phyloP scores from a whole-genome alignment of 2,329 filamentous ascomycete species.

The Aspergillus caelatus region DNA sequence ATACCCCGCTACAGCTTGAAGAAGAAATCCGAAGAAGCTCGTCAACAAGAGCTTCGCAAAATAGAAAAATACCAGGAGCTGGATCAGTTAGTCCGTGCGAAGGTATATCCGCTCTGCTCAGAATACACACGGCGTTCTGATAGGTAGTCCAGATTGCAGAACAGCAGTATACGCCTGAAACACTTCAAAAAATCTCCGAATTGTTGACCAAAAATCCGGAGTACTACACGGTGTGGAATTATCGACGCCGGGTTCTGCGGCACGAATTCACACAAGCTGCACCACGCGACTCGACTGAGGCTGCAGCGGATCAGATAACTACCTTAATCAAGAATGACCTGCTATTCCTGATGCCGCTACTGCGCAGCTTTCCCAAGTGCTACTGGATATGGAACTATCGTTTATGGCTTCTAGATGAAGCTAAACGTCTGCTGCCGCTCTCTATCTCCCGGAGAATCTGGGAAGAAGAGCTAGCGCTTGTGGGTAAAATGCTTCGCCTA shows the following conservation, averaged over 20 bases:
- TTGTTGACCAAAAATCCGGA: constrained; percentile 50
- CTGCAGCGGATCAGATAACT: constrained; percentile 50
- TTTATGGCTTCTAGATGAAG: constrained; percentile 77
- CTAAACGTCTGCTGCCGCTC: constrained; percentile 64
- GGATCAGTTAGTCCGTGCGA: constrained; percentile 67
- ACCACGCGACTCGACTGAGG: constrained; percentile 30
- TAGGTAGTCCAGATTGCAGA: constrained; percentile 37
- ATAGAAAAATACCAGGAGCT: constrained; percentile 76
- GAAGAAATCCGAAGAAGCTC: constrained; percentile 69
- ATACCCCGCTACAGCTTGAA: constrained; percentile 69
- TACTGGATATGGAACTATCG: constrained; percentile 99
- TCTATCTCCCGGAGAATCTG: constrained; percentile 68
- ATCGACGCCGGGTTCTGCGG: constrained; percentile 69
- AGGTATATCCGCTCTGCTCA: constrained; percentile 50
- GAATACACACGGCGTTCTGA: constrained; percentile 15
- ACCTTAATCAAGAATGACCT: constrained; percentile 71
- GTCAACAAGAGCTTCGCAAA: constrained; percentile 70
- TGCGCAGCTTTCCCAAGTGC: constrained; percentile 89
- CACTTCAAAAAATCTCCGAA: constrained; percentile 47
- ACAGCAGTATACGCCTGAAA: constrained; percentile 45
- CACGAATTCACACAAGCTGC: constrained; percentile 54
- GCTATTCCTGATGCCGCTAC: constrained; percentile 77
- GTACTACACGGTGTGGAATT: constrained; percentile 54
- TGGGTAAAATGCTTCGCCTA: constrained; percentile 81
- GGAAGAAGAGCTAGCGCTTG: constrained; percentile 80